phyloP scores from a whole-genome alignment of 2,329 filamentous ascomycete species.

The Camptophora hylomeconis region DNA sequence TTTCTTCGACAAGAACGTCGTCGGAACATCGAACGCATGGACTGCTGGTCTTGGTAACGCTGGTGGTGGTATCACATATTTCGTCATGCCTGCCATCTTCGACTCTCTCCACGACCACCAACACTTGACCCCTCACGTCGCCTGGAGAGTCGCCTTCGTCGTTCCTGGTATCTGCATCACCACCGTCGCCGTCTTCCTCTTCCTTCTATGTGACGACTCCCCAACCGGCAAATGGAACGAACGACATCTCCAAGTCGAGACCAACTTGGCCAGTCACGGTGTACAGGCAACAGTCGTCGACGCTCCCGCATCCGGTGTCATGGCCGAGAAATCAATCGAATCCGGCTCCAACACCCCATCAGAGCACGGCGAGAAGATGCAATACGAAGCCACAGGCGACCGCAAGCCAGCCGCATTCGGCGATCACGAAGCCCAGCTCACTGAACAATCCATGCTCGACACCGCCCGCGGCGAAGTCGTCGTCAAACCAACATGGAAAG shows the following conservation, averaged over 20 bases:
- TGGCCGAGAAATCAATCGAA: constrained; percentile 19
- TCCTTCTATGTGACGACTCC: constrained; percentile 66
- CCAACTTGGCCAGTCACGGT: constrained; percentile 38
- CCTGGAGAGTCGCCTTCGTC: constrained; percentile 76
- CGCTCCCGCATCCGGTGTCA: constrained; percentile 16
- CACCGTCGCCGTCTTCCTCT: constrained; percentile 50
- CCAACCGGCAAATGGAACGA: constrained; percentile 73
- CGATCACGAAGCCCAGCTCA: constrained; percentile 33
- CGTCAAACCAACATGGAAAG: constrained; percentile 47
- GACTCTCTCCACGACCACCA: constrained; percentile 54
- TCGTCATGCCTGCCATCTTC: constrained; percentile 83
- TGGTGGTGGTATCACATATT: constrained; percentile 84
- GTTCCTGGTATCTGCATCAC: constrained; percentile 70
- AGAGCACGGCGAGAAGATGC: constrained; percentile 22
- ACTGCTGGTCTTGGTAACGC: constrained; percentile 77
- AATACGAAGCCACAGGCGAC: constrained; percentile 17
- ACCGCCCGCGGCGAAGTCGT: constrained; percentile 46
- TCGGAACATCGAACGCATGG: constrained; percentile 77
- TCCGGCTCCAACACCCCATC: constrained; percentile 9
- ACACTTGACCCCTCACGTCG: constrained; percentile 50
- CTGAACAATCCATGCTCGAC: constrained; percentile 38
- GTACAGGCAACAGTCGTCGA: constrained; percentile 17
- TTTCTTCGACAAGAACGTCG: constrained; percentile 86
- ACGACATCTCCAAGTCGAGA: constrained; percentile 45
- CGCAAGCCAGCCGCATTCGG: constrained; percentile 15